Base-by-base conservation (phyloP, 805 yeast genomes). In the Scheffersomyces stipitis region DNA sequence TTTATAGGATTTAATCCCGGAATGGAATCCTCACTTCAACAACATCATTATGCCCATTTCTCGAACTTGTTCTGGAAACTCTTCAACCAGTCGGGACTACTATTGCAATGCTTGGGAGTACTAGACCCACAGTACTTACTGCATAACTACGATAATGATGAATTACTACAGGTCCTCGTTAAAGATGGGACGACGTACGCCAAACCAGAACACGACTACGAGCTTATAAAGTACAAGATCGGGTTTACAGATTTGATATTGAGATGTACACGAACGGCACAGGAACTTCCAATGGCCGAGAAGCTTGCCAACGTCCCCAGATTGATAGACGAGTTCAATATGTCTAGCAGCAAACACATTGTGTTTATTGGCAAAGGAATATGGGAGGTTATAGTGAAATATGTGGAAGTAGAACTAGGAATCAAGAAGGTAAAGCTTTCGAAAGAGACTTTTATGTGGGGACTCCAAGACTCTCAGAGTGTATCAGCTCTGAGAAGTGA, bases 1-100 rank as follows among this genome's bases (percentile, higher is more conserved):
- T 83, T 84, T 46, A 68, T 83, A 3, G 93, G 93, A 1, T 82
- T 71, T 62, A 84, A 84, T 48, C 93, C 93, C 0, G 86, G 90
- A 2, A 56, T 78, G 3, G 71, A 69, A 48, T 81, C 89, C 1
- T 75, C 86, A 0, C 46, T 59, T 14, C 54, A 61, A 6, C 88
- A 84, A 23, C 90, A 83, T 51, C 78, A 83, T 49, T 84, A 80
- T 54, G 91, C 91, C 0, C 90, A 85, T 51, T 75, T 62, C 14
- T 69, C 85, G 9, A 84, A 84, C 49, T 52, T 71, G 24, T 84
- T 85, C 52, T 84, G 90, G 90, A 77, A 72, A 40, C 56, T 83
- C 22, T 58, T 83, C 46, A 73, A 73, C 50, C 75, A 75, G 41
- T 68, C 82, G 6, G 66, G 73, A 4, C 47, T 81, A 4, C 66